Percentiles rank a stretch among this genome's conserved stretches.
Conservation (phyloP, 2,329 filamentous ascomycete genomes). For the Alternaria brassicicola region DNA sequence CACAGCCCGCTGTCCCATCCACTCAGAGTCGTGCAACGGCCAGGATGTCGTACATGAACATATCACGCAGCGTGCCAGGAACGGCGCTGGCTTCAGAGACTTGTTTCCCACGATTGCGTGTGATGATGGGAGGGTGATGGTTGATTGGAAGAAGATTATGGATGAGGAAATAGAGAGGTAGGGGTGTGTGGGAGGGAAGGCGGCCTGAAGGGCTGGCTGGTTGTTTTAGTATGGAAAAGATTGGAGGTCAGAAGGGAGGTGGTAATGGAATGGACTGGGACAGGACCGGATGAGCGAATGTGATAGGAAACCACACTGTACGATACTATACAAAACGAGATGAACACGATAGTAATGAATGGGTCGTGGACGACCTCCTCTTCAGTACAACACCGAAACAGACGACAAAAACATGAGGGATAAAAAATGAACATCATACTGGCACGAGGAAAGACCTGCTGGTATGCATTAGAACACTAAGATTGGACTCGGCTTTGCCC, state of each 20-base stretch:
- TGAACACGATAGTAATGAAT: background rate
- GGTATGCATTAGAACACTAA: background rate
- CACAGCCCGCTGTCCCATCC: constrained; percentile 21
- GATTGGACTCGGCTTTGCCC: background rate
- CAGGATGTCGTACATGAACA: constrained; percentile 12
- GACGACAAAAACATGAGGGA: background rate
- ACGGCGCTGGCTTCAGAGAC: constrained; percentile 22
- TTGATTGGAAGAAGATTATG: constrained; percentile 33
- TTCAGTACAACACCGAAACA: background rate
- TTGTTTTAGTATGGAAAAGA: background rate
- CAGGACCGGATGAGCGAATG: too few species aligned
- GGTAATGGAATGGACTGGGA: background rate
- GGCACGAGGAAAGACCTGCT: background rate
- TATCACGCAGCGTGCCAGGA: constrained; percentile 13
- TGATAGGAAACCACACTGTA: background rate
- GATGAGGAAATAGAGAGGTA: constrained; percentile 23
- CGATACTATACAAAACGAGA: background rate
- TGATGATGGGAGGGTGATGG: constrained; percentile 22
- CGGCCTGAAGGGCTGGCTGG: background rate
- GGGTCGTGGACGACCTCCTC: background rate
- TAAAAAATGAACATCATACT: background rate
- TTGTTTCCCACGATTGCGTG: constrained; percentile 21
- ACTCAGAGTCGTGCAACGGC: constrained; percentile 31
- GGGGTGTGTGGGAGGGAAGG: background rate
- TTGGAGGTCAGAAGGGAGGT: background rate